phyloP scores from a whole-genome alignment of 2,329 filamentous ascomycete genomes.

The Aspergillus latus region DNA sequence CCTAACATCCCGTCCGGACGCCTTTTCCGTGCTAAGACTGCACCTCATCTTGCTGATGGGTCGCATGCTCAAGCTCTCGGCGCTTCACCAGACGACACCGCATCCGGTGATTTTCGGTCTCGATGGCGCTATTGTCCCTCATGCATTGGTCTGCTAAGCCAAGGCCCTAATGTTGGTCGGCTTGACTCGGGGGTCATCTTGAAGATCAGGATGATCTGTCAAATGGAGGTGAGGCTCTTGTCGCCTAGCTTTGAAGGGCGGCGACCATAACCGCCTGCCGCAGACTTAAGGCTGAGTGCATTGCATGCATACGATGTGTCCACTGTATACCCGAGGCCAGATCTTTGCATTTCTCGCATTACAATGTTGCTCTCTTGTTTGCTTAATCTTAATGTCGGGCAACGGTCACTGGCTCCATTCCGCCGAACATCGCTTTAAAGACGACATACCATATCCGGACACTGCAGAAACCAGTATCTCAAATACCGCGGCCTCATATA shows the following conservation, averaged over 20 bases:
- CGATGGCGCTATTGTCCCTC: neutral
- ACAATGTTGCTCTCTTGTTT: neutral
- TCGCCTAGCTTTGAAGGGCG: no score
- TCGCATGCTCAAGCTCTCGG: neutral
- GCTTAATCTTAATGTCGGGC: no score
- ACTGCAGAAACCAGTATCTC: no score
- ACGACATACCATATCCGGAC: no score
- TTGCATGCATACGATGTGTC: slow-evolving; percentile 11
- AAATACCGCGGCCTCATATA: no score
- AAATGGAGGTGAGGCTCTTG: neutral
- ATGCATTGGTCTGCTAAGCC: neutral
- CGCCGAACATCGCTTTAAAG: no score
- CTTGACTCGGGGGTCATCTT: neutral
- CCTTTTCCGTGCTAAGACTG: neutral
- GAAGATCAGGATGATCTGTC: slow-evolving; percentile 1
- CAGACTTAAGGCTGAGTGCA: neutral
- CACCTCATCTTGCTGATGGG: neutral
- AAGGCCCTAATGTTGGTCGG: neutral
- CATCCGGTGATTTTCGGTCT: no score
- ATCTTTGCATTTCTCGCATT: slow-evolving; percentile 4
- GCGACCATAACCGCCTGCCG: no score
- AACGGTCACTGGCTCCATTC: no score
- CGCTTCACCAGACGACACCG: neutral
- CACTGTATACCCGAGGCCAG: neutral
- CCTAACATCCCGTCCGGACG: neutral